Evolutionary conservation across 2,329 filamentous ascomycete species (phyloP), one percentile per base, ranked within the genome.

Genomic region (Magnaporthiopsis rhizophila): DNA sequence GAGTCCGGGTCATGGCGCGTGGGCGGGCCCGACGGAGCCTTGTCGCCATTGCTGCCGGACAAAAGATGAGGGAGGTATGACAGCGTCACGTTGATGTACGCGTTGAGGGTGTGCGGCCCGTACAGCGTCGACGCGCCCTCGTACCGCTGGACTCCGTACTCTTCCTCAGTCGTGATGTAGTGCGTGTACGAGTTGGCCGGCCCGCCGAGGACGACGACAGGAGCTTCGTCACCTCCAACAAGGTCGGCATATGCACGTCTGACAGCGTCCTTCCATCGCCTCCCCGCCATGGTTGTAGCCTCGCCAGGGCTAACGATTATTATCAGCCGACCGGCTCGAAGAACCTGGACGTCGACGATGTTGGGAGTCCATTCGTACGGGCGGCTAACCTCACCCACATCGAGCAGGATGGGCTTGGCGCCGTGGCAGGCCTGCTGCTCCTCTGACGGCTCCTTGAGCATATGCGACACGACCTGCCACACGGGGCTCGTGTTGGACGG

Each of bases 361-460:
- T 97, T 97, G 0, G 94, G 91, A 0, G 89, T 88, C 94, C 94
- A 98, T 8, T 85, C 79, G 74, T 97, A 97, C 0, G 94, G 94
- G 12, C 76, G 77, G 3, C 80, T 79, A n/a, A 92, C 84, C 72
- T 92, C 89, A 56, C 94, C 94, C 1, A 96, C 91, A 69, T 97
- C 93, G 1, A 98, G 83, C 0, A 98, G 81, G 64, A 98, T 89
- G 0, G 91, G 89, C 73, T 98, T 97, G 1, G 89, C 85, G 30
- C 81, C 81, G 69, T 98, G 94, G 71, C 94, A 98, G 0, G 79
- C 81, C 65, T 81, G 81, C 72, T 97, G 94, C 65, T 86, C 82
- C 6, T 85, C 75, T 0, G 83, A 86, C 0, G 94, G 92, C 28
- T 82, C 80, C 64, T 91, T 89, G 18, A 97, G 78, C 18, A 92